Percentiles rank a stretch among this genome's conserved stretches.
These are phyloP conservation scores for Schoenoplectus tabernaemontani DNA, from an alignment of 202 grass and related monocot species.

Conservation along the genomic window DNA sequence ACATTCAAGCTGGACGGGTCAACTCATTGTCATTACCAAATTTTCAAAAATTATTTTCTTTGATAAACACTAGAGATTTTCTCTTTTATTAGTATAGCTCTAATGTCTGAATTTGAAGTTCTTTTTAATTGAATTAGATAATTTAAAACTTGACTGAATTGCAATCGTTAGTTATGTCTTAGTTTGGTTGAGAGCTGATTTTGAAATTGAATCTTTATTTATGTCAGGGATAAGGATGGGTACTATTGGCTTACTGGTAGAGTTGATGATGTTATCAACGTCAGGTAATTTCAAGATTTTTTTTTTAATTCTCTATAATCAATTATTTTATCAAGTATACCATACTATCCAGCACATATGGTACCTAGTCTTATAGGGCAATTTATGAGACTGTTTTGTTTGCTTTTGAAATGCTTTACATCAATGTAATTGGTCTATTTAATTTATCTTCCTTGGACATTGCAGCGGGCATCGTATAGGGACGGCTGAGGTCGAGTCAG, in stretches of 20 bases:
- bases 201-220: conserved; percentile 10
- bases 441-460: conserved; percentile 11
- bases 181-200: background rate
- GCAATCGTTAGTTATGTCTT: background rate
- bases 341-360: background rate
- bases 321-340: background rate
- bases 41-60: background rate
- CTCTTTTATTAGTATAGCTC: background rate
- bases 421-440: background rate
- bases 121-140: background rate
- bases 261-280: conserved; percentile 98
- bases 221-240: conserved; percentile 80
- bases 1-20: background rate
- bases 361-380: background rate
- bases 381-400: background rate
- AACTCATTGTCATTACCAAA: background rate
- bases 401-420: background rate
- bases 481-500: conserved; percentile 94
- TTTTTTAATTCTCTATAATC: background rate
- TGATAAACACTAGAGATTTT: background rate
- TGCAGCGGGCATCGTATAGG: conserved; percentile 86
- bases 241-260: conserved; percentile 94
- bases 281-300: conserved; percentile 54
- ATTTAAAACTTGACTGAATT: background rate
- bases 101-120: background rate